Base-by-base conservation (phyloP, 1,139 yeast species). In the Scheffersomyces cryptocercus region DNA sequence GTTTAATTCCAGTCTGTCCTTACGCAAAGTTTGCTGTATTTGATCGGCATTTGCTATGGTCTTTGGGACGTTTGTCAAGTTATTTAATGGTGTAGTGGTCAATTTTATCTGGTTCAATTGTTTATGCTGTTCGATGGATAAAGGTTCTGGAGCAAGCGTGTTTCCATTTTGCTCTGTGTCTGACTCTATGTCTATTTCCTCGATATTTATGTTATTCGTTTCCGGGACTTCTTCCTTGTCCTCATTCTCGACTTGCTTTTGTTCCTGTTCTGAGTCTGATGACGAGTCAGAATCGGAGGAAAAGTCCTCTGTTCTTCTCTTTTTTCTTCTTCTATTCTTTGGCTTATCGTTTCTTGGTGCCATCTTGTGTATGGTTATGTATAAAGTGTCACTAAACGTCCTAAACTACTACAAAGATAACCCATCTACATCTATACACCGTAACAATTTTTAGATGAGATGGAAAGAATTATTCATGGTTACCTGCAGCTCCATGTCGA, bases 251-350 rank as follows among this genome's bases (percentile, higher is more conserved):
- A 47, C 49, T 6, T 36, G 39, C 9, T 41, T 41, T 6, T 10
- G 37, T 28, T 45, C 50, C 16, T 50, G 51, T 7, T 45, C 47
- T 4, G 55, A 48, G 3, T 65, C 55, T 1, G 77, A 70, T 16
- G 69, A 70, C 6, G 82, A 77, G 20, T 72, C 72, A 29, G 79
- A 81, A 36, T 68, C 69, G 4, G 73, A 67, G 0, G 77, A 72
- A 36, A 70, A 69, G 46, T 72, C 83, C 43, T 84, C 88, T 0
- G 91, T 85, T 81, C 91, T 84, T 80, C 90, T 83, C 80, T 84
- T 85, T 76, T 85, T 85, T 59, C 85, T 72, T 51, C 86, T 77
- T 59, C 78, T 66, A 43, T 75, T 67, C 46, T 58, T 52, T 16
- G 39, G 42, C 41, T 55, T 53, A 2, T 20, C 26, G 26, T 20